Percentiles rank a stretch among this genome's conserved stretches.
phyloP scores from a whole-genome alignment of 805 yeast species.

The Wickerhamomyces strasburgensis region DNA sequence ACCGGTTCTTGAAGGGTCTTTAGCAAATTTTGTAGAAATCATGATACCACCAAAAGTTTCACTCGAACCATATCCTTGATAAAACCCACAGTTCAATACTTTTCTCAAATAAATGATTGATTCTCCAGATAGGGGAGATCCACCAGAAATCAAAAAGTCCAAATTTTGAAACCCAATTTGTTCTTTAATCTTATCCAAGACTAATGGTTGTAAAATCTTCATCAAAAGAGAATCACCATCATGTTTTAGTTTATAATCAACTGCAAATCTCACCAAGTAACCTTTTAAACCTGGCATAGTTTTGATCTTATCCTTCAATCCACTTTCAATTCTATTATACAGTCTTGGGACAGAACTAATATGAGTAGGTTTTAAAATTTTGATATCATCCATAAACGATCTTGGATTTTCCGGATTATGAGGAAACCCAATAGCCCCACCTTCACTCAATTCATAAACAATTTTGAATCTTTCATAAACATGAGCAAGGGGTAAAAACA shows the following conservation, averaged over 20 bases:
- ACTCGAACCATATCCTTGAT: slow-evolving; percentile 75
- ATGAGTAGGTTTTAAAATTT: slow-evolving; percentile 46
- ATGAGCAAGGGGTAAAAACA: slow-evolving; percentile 56
- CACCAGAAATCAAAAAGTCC: slow-evolving; percentile 44
- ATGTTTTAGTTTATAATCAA: slow-evolving; percentile 38
- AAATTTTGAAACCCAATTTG: slow-evolving; percentile 45
- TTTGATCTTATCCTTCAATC: slow-evolving; percentile 44
- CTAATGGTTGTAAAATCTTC: slow-evolving; percentile 31
- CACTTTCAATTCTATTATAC: slow-evolving; percentile 56
- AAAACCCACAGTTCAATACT: slow-evolving; percentile 47
- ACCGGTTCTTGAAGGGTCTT: slow-evolving; percentile 51
- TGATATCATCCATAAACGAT: slow-evolving; percentile 54
- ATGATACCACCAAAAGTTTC: slow-evolving; percentile 66
- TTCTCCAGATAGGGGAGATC: slow-evolving; percentile 66
- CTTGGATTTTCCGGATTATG: slow-evolving; percentile 46
- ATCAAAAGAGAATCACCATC: slow-evolving; percentile 28
- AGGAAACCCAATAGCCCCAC: slow-evolving; percentile 51
- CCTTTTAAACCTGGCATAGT: slow-evolving; percentile 43
- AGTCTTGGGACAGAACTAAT: slow-evolving; percentile 62
- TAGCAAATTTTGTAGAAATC: slow-evolving; percentile 41
- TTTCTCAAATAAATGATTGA: slow-evolving; percentile 59
- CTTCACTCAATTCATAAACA: slow-evolving; percentile 40
- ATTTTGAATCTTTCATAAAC: slow-evolving; percentile 46
- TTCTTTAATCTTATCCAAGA: slow-evolving; percentile 39
- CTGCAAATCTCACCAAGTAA: slow-evolving; percentile 34